These are phyloP conservation scores for Bothia castanella DNA, from an alignment of 1,284 basidiomycete species.

Conservation along the genomic window DNA sequence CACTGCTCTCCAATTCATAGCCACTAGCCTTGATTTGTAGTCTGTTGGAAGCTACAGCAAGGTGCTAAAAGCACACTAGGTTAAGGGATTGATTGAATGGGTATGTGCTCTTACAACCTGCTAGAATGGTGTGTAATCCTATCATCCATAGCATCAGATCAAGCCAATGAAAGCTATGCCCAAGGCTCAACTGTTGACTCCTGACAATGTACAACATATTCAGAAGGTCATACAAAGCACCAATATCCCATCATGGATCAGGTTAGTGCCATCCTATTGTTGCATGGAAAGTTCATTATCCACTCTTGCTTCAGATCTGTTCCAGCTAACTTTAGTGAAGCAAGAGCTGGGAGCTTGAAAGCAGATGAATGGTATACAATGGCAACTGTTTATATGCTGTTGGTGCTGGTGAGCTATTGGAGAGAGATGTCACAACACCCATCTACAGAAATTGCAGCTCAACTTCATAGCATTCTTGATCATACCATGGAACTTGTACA, in stretches of 20 bases:
- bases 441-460: background rate
- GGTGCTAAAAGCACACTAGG: background rate
- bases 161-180: background rate
- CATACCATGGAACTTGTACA: background rate
- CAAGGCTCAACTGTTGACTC: background rate
- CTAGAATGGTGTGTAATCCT: too few species aligned
- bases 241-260: background rate
- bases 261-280: background rate
- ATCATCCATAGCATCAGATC: background rate
- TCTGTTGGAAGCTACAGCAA: background rate
- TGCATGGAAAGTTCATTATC: too few species aligned
- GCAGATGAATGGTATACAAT: too few species aligned
- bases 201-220: background rate
- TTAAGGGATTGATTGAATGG: background rate
- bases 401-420: too few species aligned
- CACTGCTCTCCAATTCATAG: background rate
- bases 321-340: too few species aligned
- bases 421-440: too few species aligned
- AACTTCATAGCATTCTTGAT: background rate
- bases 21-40: background rate
- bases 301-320: too few species aligned
- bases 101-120: too few species aligned
- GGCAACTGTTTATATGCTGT: too few species aligned
- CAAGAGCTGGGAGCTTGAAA: too few species aligned
- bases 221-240: background rate